Percentiles rank a stretch among this genome's conserved stretches.
These are phyloP conservation scores for Artemisia argyi DNA, from an alignment of 129 eudicot species.

Conservation along the genomic window DNA sequence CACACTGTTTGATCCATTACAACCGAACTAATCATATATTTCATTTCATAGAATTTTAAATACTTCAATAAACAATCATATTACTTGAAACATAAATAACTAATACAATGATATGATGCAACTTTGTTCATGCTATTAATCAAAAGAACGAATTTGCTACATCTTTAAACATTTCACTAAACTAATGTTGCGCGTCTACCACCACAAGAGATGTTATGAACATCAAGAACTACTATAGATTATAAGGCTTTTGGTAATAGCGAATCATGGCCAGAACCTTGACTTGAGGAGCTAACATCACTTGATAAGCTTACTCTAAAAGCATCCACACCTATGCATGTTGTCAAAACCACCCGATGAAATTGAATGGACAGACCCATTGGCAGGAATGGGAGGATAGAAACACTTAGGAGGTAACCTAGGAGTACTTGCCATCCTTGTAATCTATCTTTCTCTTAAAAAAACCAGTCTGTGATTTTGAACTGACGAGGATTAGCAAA, in stretches of 20 bases:
- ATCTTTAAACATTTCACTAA: neutral
- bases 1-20: too few relatives aligned
- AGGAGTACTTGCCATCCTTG: too few relatives aligned
- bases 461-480: too few relatives aligned
- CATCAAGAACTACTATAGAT: slow-evolving; percentile 76
- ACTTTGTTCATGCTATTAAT: too few relatives aligned
- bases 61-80: too few relatives aligned
- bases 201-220: slow-evolving; percentile 73
- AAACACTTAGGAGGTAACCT: slow-evolving; percentile 32
- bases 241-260: slow-evolving; percentile 71
- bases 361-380: slow-evolving; percentile 31
- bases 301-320: slow-evolving; percentile 82
- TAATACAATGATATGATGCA: too few relatives aligned
- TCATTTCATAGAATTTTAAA: too few relatives aligned
- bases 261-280: slow-evolving; percentile 75
- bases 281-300: slow-evolving; percentile 93
- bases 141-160: too few relatives aligned
- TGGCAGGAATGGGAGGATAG: slow-evolving; percentile 37
- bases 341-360: slow-evolving; percentile 52
- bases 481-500: too few relatives aligned
- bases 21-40: too few relatives aligned
- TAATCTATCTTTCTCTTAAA: too few relatives aligned
- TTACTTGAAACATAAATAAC: too few relatives aligned
- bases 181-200: slow-evolving; percentile 72
- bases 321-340: slow-evolving; percentile 51